Percentiles rank a stretch among this genome's conserved stretches.
Conservation (phyloP, 129 eudicot species). For the Centaurea solstitialis region DNA sequence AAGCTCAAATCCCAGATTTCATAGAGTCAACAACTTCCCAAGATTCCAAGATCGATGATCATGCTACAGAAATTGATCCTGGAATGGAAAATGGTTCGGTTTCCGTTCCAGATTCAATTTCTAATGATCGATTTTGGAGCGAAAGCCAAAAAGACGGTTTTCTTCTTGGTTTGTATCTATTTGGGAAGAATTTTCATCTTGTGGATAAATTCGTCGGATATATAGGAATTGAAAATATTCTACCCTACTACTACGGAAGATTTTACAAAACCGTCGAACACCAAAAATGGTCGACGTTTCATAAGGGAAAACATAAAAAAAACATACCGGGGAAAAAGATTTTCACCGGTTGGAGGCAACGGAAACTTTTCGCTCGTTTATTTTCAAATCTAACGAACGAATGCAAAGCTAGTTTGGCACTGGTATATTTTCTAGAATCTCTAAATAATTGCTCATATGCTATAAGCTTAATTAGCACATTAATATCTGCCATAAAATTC, state of each 20-base stretch:
- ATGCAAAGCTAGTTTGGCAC: slow-evolving; percentile 29
- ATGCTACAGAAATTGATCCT: not conserved
- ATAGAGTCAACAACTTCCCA: slow-evolving; percentile 3
- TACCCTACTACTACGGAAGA: slow-evolving; percentile 33
- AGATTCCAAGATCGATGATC: not conserved
- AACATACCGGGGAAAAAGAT: slow-evolving; percentile 33
- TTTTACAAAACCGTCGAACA: slow-evolving; percentile 34
- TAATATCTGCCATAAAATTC: not conserved
- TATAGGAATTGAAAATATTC: slow-evolving; percentile 31
- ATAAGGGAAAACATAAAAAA: slow-evolving; percentile 32
- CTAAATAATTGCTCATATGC: not conserved
- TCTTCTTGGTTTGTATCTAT: slow-evolving; percentile 42
- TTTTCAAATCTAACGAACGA: slow-evolving; percentile 29
- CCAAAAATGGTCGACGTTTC: slow-evolving; percentile 34
- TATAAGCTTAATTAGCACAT: not conserved
- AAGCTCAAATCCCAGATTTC: slow-evolving; percentile 36
- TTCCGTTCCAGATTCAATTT: slow-evolving; percentile 21
- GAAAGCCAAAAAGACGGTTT: slow-evolving; percentile 36
- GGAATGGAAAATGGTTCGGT: not conserved
- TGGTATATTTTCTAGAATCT: slow-evolving; percentile 23
- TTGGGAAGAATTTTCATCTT: slow-evolving; percentile 39
- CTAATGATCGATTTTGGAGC: slow-evolving; percentile 27
- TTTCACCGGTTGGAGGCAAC: slow-evolving; percentile 41
- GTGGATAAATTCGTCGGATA: slow-evolving; percentile 35
- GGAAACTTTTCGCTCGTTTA: slow-evolving; percentile 34